A percentile compares a stretch with the other conserved stretches of the same genome.
Evolutionary conservation across 129 eudicot species (phyloP).

Genomic region (Deinandra increscens): DNA sequence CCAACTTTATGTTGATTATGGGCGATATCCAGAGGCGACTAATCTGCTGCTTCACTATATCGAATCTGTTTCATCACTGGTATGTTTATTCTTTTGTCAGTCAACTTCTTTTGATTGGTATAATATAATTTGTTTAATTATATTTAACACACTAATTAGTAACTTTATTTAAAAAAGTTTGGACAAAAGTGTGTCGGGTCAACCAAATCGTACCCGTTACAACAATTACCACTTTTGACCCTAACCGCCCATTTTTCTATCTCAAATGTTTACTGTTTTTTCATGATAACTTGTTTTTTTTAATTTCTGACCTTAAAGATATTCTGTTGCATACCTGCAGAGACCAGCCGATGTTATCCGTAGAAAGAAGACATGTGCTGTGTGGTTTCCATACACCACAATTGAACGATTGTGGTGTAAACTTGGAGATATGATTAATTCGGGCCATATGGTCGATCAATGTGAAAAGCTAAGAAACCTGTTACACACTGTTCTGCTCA

Average conservation of each 20-base stretch:
- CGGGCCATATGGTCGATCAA: slow-evolving; percentile 76
- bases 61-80: slow-evolving; percentile 63
- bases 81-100: slow-evolving; percentile 30
- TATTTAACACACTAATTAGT: not conserved
- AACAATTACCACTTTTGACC: not conserved
- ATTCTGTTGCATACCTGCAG: slow-evolving; percentile 40
- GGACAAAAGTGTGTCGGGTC: not conserved
- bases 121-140: not conserved
- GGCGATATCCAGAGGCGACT: slow-evolving; percentile 76
- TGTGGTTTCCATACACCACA: slow-evolving; percentile 92
- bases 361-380: slow-evolving; percentile 68
- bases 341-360: slow-evolving; percentile 73
- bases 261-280: not conserved
- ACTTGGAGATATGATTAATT: slow-evolving; percentile 61
- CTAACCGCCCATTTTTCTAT: not conserved
- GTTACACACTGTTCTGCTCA: slow-evolving; percentile 57
- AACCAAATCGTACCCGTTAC: not conserved
- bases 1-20: slow-evolving; percentile 76
- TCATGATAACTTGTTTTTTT: not conserved
- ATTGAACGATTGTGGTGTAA: slow-evolving; percentile 84
- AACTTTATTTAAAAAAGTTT: too few species aligned
- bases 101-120: not conserved
- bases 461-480: slow-evolving; percentile 76
- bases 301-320: not conserved
- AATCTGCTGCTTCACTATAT: slow-evolving; percentile 75